Evolutionary conservation across 305 asterid species (phyloP).

Genomic region (Fraxinus latifolia): DNA sequence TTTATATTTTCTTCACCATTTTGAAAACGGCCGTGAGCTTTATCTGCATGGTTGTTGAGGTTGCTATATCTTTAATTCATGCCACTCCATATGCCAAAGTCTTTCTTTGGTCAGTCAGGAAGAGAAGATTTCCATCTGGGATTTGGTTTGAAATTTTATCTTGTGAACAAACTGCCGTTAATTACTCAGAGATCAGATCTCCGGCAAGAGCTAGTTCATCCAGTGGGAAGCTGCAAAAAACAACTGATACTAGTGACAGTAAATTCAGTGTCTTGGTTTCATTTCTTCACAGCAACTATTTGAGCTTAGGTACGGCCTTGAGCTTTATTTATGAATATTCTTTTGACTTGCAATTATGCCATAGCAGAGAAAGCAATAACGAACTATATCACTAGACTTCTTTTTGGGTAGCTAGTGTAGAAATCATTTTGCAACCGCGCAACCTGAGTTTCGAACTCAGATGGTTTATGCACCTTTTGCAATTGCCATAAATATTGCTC

Average conservation of each 20-base stretch:
- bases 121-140: slow-evolving; percentile 76
- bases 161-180: slow-evolving; percentile 28
- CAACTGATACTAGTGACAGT: slow-evolving; percentile 22
- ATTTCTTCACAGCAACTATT: slow-evolving; percentile 70
- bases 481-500: background rate
- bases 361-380: background rate
- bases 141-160: slow-evolving; percentile 62
- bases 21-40: slow-evolving; percentile 59
- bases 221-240: slow-evolving; percentile 26
- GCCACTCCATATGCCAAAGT: slow-evolving; percentile 75
- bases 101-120: slow-evolving; percentile 66
- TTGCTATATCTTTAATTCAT: slow-evolving; percentile 56
- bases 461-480: background rate
- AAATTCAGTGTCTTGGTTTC: slow-evolving; percentile 51
- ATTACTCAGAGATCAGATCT: slow-evolving; percentile 27
- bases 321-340: background rate
- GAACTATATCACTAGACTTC: background rate
- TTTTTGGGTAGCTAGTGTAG: background rate
- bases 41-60: slow-evolving; percentile 52
- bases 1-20: slow-evolving; percentile 88
- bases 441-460: background rate
- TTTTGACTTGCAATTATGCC: background rate
- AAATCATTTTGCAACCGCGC: background rate
- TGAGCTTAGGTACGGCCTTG: slow-evolving; percentile 56
- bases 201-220: slow-evolving; percentile 23